phyloP scores from a whole-genome alignment of 1,139 yeast genomes.

The Sugiyamaella novakii region DNA sequence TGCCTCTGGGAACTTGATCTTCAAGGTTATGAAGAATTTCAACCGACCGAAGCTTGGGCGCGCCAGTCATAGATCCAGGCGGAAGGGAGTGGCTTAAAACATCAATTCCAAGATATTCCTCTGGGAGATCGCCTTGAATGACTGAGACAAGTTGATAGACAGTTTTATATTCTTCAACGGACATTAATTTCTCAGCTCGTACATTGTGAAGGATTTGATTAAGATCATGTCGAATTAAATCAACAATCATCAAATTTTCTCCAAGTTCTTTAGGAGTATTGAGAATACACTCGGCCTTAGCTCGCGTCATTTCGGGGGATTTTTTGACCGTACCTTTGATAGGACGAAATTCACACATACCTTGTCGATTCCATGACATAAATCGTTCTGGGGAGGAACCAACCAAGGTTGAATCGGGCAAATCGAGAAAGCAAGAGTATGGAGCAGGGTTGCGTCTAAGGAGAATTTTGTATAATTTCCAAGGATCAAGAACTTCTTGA shows the following conservation, averaged over 20 bases:
- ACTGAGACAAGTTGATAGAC: conserved; percentile 92
- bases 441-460: conserved; percentile 87
- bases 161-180: conserved; percentile 87
- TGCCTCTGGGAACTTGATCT: conserved; percentile 63
- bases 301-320: conserved; percentile 47
- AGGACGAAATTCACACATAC: conserved; percentile 78
- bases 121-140: conserved; percentile 61
- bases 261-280: conserved; percentile 92
- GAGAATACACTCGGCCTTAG: conserved; percentile 63
- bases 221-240: conserved; percentile 88
- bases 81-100: conserved; percentile 78
- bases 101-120: conserved; percentile 69
- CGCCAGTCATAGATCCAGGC: conserved; percentile 99
- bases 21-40: conserved; percentile 67
- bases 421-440: conserved; percentile 76
- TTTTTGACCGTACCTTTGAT: conserved; percentile 94
- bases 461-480: conserved; percentile 79
- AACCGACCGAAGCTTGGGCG: conserved; percentile 93
- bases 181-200: conserved; percentile 76
- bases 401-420: conserved; percentile 68
- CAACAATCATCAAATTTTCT: conserved; percentile 96
- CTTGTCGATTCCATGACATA: conserved; percentile 66
- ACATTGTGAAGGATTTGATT: conserved; percentile 70
- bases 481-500: conserved; percentile 47
- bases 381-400: conserved; percentile 96